Conservation (phyloP, 768 basidiomycete species). For the Tephrocybe rancida region DNA sequence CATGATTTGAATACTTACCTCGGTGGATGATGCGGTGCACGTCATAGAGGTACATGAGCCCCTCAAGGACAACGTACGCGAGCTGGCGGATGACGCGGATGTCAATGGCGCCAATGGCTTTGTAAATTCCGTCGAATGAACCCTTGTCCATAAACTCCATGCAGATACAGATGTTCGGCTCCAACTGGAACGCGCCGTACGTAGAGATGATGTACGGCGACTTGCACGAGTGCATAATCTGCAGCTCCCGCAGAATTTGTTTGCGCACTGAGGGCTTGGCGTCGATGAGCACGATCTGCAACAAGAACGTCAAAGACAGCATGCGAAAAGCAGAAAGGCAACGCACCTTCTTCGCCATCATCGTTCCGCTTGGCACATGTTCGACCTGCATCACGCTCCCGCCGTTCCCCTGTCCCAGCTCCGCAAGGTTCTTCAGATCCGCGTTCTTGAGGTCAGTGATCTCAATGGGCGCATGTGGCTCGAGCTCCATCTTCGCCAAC, state of each 20-base stretch:
- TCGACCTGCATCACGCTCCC: conserved; percentile 97
- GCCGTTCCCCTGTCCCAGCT: conserved; percentile 95
- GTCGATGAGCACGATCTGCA: conserved; percentile 92
- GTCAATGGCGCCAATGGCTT: conserved; percentile 88
- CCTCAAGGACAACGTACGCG: conserved; percentile 91
- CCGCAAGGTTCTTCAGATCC: conserved; percentile 85
- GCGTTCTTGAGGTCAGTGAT: conserved; percentile 76
- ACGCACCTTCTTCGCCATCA: conserved; percentile 98
- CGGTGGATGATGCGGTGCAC: conserved; percentile 97
- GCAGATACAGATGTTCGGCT: conserved; percentile 98
- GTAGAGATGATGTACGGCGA: conserved; percentile 95
- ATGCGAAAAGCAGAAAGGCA: background rate
- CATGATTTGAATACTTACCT: conserved; percentile 55
- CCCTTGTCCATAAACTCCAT: conserved; percentile 98
- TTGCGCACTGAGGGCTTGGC: conserved; percentile 95
- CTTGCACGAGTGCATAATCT: conserved; percentile 98
- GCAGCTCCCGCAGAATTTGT: conserved; percentile 95
- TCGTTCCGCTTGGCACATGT: conserved; percentile 84
- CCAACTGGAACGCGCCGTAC: conserved; percentile 93
- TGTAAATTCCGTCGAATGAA: conserved; percentile 92
- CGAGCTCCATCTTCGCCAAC: conserved; percentile 83
- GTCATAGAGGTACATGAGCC: conserved; percentile 97
- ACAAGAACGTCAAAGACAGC: background rate
- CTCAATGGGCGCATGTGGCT: conserved; percentile 79
- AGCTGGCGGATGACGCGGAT: conserved; percentile 93